phyloP scores from a whole-genome alignment of 306 rosid genomes.

The Arachis stenosperma region DNA sequence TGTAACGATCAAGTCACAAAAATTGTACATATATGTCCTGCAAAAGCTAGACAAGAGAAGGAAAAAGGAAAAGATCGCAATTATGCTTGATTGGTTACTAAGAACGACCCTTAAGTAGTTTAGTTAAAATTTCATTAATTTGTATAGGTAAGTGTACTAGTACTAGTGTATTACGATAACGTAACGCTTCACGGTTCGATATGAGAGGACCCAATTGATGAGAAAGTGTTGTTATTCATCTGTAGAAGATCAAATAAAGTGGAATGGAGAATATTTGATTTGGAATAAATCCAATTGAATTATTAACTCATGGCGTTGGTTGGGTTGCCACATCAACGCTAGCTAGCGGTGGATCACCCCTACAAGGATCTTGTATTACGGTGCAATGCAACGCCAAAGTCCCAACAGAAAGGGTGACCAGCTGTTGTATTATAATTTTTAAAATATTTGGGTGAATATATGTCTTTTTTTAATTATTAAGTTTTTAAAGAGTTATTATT shows the following conservation, averaged over 20 bases:
- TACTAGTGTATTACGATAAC: no score
- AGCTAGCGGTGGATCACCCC: not conserved
- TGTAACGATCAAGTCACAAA: not conserved
- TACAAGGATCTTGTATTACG: not conserved
- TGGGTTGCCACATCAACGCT: not conserved
- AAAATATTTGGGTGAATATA: no score
- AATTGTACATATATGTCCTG: not conserved
- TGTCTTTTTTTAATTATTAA: no score
- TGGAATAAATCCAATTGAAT: conserved; percentile 14
- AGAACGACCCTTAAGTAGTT: no score
- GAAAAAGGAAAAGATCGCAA: not conserved
- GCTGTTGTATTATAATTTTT: no score
- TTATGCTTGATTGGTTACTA: not conserved
- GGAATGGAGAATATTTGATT: not conserved
- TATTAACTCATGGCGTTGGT: not conserved
- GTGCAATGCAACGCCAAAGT: not conserved
- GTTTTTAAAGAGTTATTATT: no score
- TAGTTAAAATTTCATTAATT: no score
- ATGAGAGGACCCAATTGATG: not conserved
- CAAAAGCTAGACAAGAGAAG: not conserved
- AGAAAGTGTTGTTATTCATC: not conserved
- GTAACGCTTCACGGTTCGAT: no score
- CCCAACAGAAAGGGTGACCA: not conserved
- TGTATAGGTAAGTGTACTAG: no score
- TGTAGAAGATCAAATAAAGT: not conserved